Conservation (phyloP, 805 yeast genomes). For the Deakozyma indianensis region DNA sequence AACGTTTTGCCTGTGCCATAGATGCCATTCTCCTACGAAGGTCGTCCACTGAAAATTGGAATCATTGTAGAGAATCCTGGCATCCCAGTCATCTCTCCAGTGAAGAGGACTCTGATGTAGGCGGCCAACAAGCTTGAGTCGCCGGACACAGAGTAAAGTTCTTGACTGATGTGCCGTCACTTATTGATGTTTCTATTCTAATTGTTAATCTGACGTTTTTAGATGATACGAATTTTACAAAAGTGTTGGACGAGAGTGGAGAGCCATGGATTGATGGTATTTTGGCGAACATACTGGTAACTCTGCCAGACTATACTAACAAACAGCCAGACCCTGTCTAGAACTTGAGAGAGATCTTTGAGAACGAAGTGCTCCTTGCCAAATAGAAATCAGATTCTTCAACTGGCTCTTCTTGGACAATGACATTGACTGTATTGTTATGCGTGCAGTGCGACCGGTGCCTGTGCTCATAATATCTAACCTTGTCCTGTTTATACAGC, state of each 20-base stretch:
- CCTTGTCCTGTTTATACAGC: slow-evolving; percentile 25
- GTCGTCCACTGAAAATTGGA: slow-evolving; percentile 32
- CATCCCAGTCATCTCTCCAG: slow-evolving; percentile 42
- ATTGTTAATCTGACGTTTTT: slow-evolving; percentile 29
- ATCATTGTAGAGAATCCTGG: slow-evolving; percentile 30
- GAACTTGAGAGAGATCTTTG: not conserved
- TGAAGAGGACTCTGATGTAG: slow-evolving; percentile 34
- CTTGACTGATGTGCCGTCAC: not conserved
- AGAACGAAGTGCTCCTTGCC: too few relatives aligned
- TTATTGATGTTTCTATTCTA: slow-evolving; percentile 29
- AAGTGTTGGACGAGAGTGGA: slow-evolving; percentile 25
- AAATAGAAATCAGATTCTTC: too few relatives aligned
- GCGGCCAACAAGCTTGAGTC: slow-evolving; percentile 38
- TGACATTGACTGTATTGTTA: slow-evolving; percentile 1
- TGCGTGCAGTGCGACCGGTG: slow-evolving; percentile 3
- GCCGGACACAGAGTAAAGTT: slow-evolving; percentile 38
- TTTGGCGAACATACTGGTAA: not conserved
- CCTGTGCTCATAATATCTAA: not conserved
- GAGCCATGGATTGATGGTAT: slow-evolving; percentile 18
- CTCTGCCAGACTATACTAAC: not conserved
- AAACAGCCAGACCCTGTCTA: slow-evolving; percentile 1
- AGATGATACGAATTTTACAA: slow-evolving; percentile 27
- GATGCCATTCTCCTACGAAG: slow-evolving; percentile 20
- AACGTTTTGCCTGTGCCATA: slow-evolving; percentile 37
- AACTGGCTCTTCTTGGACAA: not conserved